Evolutionary conservation across 495 filamentous ascomycete genomes (phyloP), one percentile per base, ranked within the genome.

Genomic region (Pseudomonodictys pantanalensis): DNA sequence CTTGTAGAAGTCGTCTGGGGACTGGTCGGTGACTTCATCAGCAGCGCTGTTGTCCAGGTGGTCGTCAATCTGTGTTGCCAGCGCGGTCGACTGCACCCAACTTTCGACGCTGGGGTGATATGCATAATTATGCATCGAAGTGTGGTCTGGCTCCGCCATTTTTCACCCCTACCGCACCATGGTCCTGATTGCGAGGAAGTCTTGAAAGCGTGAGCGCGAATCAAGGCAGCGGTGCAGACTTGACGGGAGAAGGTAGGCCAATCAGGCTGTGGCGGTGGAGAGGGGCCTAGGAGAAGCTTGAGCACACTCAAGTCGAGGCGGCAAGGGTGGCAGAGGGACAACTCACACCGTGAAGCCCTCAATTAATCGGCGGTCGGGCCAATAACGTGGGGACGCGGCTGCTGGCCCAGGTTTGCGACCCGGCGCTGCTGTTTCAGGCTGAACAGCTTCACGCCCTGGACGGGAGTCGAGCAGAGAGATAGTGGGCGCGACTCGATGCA

Each of bases 301-400:
- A 41, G 24, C 20, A 54, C 52, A 62, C 58, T 56, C 59, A 59
- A 58, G 35, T 67, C 49, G 59, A 59, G 55, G 50, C 53, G 47
- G 41, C 64, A 58, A 60, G 64, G 64, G 56, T 54, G n/a, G 41
- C 54, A 56, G 52, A 67, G 43, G 43, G 62, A 60, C 62, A 65
- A 60, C 62, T 60, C 62, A 65, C 38, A 61, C 61, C 24, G 8
- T 26, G 44, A 33, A 20, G 56, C 20, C 52, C 26, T 47, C 56
- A 65, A 65, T 55, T 35, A 42, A 41, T 45, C 39, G 20, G 30
- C 3, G 62, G 28, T 39, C 52, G 42, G 56, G 62, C 62, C 62
- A 65, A 65, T 65, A 53, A 29, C 48, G 62, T 25, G 57, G 46
- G 39, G 23, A 60, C 29, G 48, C 42, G 57, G 50, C 43, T 30